Base-by-base conservation (phyloP, 1,284 basidiomycete genomes). In the Lentinula novae-zelandiae region DNA sequence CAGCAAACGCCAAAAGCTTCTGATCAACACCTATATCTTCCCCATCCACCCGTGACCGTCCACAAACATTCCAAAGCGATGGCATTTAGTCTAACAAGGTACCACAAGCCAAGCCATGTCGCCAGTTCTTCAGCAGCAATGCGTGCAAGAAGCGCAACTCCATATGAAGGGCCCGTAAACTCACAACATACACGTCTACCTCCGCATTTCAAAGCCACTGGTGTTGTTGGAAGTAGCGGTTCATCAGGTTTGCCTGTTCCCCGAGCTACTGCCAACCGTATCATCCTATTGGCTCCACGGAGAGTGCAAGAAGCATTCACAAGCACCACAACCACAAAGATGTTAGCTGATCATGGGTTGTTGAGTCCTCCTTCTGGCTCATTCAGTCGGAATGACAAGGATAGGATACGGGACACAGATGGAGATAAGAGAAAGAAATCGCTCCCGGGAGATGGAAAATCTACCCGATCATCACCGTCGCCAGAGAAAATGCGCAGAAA, bases 1-100 rank as follows among this genome's bases (percentile, higher is more conserved):
- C 17, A 42, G 7, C 15, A 12, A 44, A n/a, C 22, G n/a, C 31
- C 54, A 13, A 20, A 40, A 13, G 39, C 38, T 20, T 17, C 36
- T 6, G 40, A 44, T 7, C 27, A 13, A 10, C 40, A 56, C n/a
- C 17, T 34, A 5, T 22, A 56, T 33, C 42, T 34, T 34, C 42
- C 54, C 12, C 53, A 55, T 1, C 89, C 89, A 0, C 76, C 78
- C 39, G 79, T 83, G 22, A 84, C 88, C 60, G 82, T 92, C 46
- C 90, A 92, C 70, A 89, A 89, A 64, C 90, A 92, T 68, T 91
- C 90, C 1, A 84, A 85, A 60, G 87, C 87, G 3, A 72, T 82
- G 34, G 90, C 88, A 0, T 92, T 91, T 71, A 89, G 88, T 1
- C 82, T 92, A 60, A 87, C 87, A 71, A 82, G 89, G 53, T 81